Evolutionary conservation across 1,139 yeast genomes (phyloP), one percentile per base, ranked within the genome.

Genomic region (Hansenula lynferdii): DNA sequence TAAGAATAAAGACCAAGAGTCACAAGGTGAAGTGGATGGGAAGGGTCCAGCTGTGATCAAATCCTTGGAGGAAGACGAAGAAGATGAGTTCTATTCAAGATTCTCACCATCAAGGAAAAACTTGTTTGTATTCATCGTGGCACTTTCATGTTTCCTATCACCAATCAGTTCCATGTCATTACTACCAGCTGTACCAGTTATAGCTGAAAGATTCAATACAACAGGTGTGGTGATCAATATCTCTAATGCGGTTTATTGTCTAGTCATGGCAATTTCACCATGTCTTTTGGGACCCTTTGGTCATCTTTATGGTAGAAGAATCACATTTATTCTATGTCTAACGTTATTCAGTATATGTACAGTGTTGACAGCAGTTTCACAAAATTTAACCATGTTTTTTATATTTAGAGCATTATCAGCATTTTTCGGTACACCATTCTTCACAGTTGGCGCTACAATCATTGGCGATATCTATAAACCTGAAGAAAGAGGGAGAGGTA

Each of bases 391-490:
- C 6, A 73, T 72, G 75, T 75, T 73, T 48, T 50, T 53, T 25
- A 57, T 74, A 0, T 73, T 73, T 43, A 56, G 80, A 44, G 64
- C 71, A 6, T 36, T 64, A 7, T 57, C 70, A n/a, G 79, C 75
- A 0, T 48, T 75, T n/a, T 70, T 70, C 48, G 80, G 79, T 4
- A 72, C 78, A 1, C 65, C 76, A 0, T 73, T 73, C 41, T 73
- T 73, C 51, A 57, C 70, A 30, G 60, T 71, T 19, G 76, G 75
- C 7, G 74, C 73, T 10, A 62, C 64, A 28, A 60, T 70, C 6
- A 58, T 74, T 16, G 69, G 72, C 11, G 80, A 74, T 49, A 61
- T 72, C 27, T 68, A 63, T 43, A 55, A 54, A 10, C 78, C 79
- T 0, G 59, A 60, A 10, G 66, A 68, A 44, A 56, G 80, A 43